Conservation (phyloP, 2,329 filamentous ascomycete genomes). For the Fusarium nisikadoi region DNA sequence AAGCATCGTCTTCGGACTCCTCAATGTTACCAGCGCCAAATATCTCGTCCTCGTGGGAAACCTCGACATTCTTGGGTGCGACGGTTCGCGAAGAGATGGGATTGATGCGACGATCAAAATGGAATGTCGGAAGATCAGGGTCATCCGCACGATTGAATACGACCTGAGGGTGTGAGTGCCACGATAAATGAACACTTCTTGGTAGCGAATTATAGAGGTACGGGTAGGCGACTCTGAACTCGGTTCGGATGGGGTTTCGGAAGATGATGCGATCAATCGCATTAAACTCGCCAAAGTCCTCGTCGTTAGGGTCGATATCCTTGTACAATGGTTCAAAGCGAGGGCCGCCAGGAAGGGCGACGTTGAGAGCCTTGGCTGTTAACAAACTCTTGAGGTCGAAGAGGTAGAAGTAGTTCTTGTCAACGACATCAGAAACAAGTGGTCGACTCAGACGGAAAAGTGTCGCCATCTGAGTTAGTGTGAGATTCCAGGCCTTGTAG, state of each 20-base stretch:
- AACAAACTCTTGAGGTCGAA: constrained; percentile 96
- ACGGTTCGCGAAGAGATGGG: constrained; percentile 96
- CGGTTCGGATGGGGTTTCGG: constrained; percentile 91
- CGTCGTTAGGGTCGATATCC: constrained; percentile 97
- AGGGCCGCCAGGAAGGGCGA: constrained; percentile 96
- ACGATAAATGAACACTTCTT: constrained; percentile 89
- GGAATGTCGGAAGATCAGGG: constrained; percentile 90
- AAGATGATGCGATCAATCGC: constrained; percentile 99
- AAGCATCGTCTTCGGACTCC: constrained; percentile 81
- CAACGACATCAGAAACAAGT: constrained; percentile 88
- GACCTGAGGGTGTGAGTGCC: constrained; percentile 93
- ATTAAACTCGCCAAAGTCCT: constrained; percentile 99
- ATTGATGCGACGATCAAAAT: constrained; percentile 98
- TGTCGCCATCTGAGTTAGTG: constrained; percentile 94
- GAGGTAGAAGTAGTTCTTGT: constrained; percentile 98
- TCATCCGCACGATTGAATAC: constrained; percentile 92
- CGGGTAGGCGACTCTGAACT: constrained; percentile 94
- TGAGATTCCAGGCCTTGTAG: constrained; percentile 95
- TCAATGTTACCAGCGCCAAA: constrained; percentile 84
- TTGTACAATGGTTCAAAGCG: constrained; percentile 98
- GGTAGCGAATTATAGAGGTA: constrained; percentile 97
- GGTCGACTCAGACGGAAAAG: constrained; percentile 92
- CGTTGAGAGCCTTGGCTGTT: constrained; percentile 95
- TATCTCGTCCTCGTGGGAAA: constrained; percentile 93
- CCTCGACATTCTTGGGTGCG: constrained; percentile 89